Evolutionary conservation across 83 land plant genomes (phyloP).

Genomic region (Picea mariana): DNA sequence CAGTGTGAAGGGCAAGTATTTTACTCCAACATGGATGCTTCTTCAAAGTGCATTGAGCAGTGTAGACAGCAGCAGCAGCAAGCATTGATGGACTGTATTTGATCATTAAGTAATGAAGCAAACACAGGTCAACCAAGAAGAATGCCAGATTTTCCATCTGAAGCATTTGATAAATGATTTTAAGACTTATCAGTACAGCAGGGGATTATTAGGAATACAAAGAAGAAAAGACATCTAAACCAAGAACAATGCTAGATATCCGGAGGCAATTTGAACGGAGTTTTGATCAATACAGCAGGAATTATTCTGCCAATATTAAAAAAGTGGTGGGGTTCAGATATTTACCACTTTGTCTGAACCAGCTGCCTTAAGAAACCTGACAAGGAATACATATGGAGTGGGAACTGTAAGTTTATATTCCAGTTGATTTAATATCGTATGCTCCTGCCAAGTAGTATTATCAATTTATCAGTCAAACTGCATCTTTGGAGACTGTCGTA

Average conservation of each 20-base stretch:
- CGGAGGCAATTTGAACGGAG: not conserved
- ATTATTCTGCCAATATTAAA: not conserved
- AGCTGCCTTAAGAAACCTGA: conserved; percentile 66
- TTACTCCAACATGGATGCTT: conserved; percentile 34
- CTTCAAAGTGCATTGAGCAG: conserved; percentile 32
- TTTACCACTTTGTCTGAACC: conserved; percentile 41
- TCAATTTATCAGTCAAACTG: not conserved
- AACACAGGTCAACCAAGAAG: conserved; percentile 43
- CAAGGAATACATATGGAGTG: conserved; percentile 73
- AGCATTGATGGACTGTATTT: conserved; percentile 41
- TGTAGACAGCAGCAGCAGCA: conserved; percentile 52
- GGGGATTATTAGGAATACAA: conserved; percentile 17
- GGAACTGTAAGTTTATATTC: conserved; percentile 65
- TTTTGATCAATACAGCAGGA: not conserved
- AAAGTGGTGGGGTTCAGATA: not conserved
- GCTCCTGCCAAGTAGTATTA: conserved; percentile 29
- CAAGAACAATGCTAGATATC: conserved; percentile 56
- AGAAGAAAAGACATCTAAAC: conserved; percentile 63
- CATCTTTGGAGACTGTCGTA: not conserved
- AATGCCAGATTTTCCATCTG: conserved; percentile 47
- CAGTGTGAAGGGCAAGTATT: conserved; percentile 34
- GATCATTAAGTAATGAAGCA: conserved; percentile 36
- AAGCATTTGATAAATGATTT: no score
- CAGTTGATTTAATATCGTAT: conserved; percentile 51
- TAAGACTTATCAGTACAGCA: no score